These are phyloP conservation scores for Conticribra weissflogii DNA, from an alignment of 108 stramenopile genomes.

Conservation along the genomic window DNA sequence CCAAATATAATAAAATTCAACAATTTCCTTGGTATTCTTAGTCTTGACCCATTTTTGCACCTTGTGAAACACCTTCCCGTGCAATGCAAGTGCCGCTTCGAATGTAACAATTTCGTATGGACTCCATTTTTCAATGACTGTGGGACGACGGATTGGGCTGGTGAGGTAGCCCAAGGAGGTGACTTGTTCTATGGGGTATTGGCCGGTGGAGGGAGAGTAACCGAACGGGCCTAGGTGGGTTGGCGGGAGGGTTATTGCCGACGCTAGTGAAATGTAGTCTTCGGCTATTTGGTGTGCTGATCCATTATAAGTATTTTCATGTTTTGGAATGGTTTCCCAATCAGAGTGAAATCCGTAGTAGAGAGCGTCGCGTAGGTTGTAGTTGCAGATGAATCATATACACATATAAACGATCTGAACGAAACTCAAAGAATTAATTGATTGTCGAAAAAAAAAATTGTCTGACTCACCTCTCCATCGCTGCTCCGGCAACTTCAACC, in stretches of 20 bases:
- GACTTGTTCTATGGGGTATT: constrained; percentile 63
- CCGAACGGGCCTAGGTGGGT: constrained; percentile 59
- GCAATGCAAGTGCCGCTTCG: constrained; percentile 76
- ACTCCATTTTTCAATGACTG: constrained; percentile 86
- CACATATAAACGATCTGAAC: background rate
- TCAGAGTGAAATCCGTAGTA: background rate
- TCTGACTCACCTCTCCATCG: background rate
- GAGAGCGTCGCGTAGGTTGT: no score
- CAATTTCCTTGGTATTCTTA: constrained; percentile 85
- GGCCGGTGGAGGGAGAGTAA: constrained; percentile 45
- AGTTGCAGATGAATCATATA: no score
- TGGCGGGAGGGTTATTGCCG: constrained; percentile 51
- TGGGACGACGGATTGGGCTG: constrained; percentile 73
- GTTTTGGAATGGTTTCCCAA: background rate
- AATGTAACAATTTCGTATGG: constrained; percentile 89
- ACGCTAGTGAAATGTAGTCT: constrained; percentile 68
- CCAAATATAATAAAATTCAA: constrained; percentile 98
- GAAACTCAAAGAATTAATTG: background rate
- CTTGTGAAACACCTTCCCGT: constrained; percentile 85
- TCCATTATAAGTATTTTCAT: background rate
- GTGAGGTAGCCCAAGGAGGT: constrained; percentile 66
- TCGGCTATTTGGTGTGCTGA: constrained; percentile 69
- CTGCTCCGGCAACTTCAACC: background rate
- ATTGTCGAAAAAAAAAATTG: background rate
- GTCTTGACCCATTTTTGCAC: constrained; percentile 70